These are phyloP conservation scores for Rosa lucieae DNA, from an alignment of 306 rosid species.

Conservation along the genomic window DNA sequence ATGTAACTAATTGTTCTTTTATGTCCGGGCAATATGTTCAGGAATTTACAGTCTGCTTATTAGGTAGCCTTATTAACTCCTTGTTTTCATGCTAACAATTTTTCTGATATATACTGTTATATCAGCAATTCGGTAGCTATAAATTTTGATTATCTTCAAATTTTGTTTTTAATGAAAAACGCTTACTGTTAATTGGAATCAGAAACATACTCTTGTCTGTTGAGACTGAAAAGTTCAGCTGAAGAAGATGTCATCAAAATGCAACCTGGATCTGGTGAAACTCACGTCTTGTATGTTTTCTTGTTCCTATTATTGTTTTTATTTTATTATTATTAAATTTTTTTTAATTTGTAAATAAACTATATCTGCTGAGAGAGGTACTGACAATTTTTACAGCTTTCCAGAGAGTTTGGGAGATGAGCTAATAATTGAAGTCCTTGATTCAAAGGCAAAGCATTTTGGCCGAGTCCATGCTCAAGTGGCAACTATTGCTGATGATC, in stretches of 20 bases:
- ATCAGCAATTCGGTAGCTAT: background rate
- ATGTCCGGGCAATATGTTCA: background rate
- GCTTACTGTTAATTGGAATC: conserved; percentile 34
- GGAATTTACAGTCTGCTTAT: background rate
- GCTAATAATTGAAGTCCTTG: conserved; percentile 83
- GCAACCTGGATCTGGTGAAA: conserved; percentile 95
- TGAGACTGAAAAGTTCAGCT: conserved; percentile 77
- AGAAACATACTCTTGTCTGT: conserved; percentile 76
- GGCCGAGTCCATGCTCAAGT: conserved; percentile 84
- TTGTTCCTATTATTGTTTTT: conserved; percentile 6
- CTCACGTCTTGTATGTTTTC: conserved; percentile 77
- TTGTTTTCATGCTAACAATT: conserved; percentile 1
- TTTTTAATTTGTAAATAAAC: background rate
- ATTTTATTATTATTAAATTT: background rate
- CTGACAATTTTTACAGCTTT: conserved; percentile 79
- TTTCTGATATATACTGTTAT: conserved; percentile 12
- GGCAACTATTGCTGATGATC: conserved; percentile 78
- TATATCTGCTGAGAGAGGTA: conserved; percentile 27
- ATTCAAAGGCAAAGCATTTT: conserved; percentile 84
- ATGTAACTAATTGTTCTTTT: no score
- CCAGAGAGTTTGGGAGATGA: conserved; percentile 97
- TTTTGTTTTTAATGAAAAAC: background rate
- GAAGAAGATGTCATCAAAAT: conserved; percentile 83
- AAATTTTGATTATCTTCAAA: conserved; percentile 4
- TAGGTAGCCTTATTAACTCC: background rate